A percentile compares a stretch with the other conserved stretches of the same genome.
phyloP scores from a whole-genome alignment of 1,284 basidiomycete species.

The Ganoderma lingzhi region DNA sequence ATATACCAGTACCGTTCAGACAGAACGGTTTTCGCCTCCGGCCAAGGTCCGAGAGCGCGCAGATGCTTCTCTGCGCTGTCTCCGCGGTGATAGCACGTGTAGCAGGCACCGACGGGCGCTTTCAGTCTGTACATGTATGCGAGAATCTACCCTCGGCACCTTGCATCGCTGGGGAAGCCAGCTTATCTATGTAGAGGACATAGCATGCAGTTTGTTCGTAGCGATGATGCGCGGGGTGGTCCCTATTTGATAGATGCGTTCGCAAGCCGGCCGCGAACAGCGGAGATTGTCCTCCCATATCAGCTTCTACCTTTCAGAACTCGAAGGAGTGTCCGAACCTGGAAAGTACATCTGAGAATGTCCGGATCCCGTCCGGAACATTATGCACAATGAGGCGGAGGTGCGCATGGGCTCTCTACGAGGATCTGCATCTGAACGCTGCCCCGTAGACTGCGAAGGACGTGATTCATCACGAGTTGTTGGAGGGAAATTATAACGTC shows the following conservation, averaged over 20 bases:
- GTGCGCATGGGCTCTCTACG: not conserved
- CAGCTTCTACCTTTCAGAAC: not conserved
- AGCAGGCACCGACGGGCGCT: not conserved
- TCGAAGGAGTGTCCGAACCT: not conserved
- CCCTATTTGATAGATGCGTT: not conserved
- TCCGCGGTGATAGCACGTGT: not conserved
- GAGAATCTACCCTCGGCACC: too few relatives aligned
- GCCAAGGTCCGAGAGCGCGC: not conserved
- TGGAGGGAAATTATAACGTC: not conserved
- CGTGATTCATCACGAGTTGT: not conserved
- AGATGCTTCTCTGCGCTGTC: not conserved
- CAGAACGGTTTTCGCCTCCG: not conserved
- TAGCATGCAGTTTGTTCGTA: too few relatives aligned
- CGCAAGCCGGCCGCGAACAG: not conserved
- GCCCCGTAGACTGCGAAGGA: not conserved
- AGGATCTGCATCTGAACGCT: not conserved
- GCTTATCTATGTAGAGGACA: not conserved
- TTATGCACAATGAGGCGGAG: too few relatives aligned
- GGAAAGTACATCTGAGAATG: not conserved
- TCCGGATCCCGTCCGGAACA: not conserved
- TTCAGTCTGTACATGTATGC: not conserved
- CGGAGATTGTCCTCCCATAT: not conserved
- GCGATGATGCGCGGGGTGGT: not conserved
- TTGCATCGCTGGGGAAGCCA: not conserved
- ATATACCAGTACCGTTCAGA: not conserved